Evolutionary conservation across 805 yeast species (phyloP).

Genomic region (Saccharomycopsis sp.): DNA sequence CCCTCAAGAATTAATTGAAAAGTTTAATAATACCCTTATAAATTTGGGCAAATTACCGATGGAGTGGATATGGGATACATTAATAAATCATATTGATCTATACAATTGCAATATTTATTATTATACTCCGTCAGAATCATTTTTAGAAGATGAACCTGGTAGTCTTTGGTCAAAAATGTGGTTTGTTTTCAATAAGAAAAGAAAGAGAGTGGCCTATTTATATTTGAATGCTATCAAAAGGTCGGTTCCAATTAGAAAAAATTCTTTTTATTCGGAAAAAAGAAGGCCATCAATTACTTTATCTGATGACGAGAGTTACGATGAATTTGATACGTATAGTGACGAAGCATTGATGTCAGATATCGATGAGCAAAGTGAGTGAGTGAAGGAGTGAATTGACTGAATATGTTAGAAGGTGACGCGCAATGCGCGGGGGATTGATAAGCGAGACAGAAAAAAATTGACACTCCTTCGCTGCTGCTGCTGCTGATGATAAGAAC

Average conservation of each 20-base stretch:
- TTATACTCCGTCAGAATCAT: constrained; percentile 42
- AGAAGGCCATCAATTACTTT: constrained; percentile 19
- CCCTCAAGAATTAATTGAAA: constrained; percentile 45
- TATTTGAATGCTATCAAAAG: constrained; percentile 48
- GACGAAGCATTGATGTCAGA: constrained; percentile 21
- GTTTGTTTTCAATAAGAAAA: constrained; percentile 85
- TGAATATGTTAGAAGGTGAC: neutral
- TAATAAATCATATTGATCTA: constrained; percentile 76
- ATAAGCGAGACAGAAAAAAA: too few relatives aligned
- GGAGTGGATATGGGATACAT: constrained; percentile 82
- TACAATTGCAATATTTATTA: constrained; percentile 35
- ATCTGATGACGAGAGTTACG: constrained; percentile 14
- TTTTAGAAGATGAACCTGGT: constrained; percentile 58
- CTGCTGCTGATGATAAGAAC: too few relatives aligned
- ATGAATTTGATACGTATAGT: constrained; percentile 1
- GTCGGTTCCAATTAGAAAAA: constrained; percentile 18
- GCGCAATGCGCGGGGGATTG: neutral
- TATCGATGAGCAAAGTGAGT: constrained; percentile 21
- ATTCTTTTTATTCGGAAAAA: constrained; percentile 8
- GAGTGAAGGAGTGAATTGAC: neutral
- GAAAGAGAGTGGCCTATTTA: constrained; percentile 84
- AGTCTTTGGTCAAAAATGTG: constrained; percentile 74
- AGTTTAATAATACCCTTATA: constrained; percentile 71
- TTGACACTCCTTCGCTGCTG: too few relatives aligned
- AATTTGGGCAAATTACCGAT: constrained; percentile 51